These are phyloP conservation scores for Stephania japonica DNA, from an alignment of 164 flowering plant species.

Conservation along the genomic window DNA sequence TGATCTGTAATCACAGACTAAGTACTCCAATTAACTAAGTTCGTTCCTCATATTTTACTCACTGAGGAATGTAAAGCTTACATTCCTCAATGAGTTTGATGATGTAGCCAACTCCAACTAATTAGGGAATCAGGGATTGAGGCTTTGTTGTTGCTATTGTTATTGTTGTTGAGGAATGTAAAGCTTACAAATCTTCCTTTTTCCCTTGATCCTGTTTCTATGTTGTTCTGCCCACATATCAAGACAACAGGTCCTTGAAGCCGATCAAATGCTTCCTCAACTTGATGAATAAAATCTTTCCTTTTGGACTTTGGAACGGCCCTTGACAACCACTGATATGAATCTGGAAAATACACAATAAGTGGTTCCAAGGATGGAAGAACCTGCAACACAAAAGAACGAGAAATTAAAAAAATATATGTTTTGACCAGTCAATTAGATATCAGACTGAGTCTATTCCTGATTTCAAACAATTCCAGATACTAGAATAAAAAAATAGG, in stretches of 20 bases:
- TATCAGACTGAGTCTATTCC: not conserved
- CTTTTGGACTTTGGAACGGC: constrained; percentile 80
- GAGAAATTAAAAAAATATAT: not conserved
- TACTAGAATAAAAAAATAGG: not conserved
- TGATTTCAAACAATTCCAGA: not conserved
- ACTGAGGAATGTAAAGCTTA: not conserved
- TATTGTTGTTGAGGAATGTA: not conserved
- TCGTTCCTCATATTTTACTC: not conserved
- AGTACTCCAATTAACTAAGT: not conserved
- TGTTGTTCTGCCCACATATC: constrained; percentile 92
- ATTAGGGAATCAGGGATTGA: too few species aligned
- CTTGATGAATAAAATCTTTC: constrained; percentile 60
- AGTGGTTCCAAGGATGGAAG: constrained; percentile 70
- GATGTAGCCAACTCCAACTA: too few species aligned
- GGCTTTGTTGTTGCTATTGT: too few species aligned
- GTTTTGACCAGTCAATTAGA: not conserved
- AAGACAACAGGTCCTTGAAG: constrained; percentile 82
- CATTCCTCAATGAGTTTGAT: too few species aligned
- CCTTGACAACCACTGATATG: constrained; percentile 76
- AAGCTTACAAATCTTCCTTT: constrained; percentile 80
- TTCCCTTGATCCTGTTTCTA: constrained; percentile 78
- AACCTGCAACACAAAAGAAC: constrained; percentile 45
- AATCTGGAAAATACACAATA: constrained; percentile 92
- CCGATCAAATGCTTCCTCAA: constrained; percentile 73
- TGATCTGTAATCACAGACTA: not conserved